phyloP scores from a whole-genome alignment of 352 stramenopile species.

The Pythium plurisporium region DNA sequence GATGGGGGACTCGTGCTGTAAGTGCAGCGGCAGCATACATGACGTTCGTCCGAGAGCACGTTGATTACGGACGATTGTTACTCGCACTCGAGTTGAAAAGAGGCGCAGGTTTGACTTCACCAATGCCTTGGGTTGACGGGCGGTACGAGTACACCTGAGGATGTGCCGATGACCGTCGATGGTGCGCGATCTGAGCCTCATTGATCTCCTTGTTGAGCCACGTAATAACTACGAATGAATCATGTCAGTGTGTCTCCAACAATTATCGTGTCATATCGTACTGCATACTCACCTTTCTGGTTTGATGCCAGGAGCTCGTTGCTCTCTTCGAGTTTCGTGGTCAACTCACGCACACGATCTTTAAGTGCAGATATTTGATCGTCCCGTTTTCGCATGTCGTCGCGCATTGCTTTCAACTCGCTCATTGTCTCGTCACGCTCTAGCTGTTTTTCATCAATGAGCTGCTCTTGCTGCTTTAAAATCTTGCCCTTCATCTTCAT shows the following conservation, averaged over 20 bases:
- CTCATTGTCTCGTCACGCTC: conserved; percentile 60
- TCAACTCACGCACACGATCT: conserved; percentile 64
- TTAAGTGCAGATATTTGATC: conserved; percentile 61
- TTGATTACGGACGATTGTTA: conserved; percentile 10
- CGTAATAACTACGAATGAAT: conserved; percentile 84
- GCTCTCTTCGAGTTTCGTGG: conserved; percentile 83
- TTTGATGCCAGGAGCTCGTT: conserved; percentile 87
- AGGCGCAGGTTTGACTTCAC: conserved; percentile 3
- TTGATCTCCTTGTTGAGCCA: conserved; percentile 93
- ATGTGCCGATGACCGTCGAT: conserved; percentile 53
- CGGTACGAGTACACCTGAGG: conserved; percentile 67
- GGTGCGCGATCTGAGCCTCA: conserved; percentile 75
- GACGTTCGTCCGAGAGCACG: conserved; percentile 10
- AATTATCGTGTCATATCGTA: no score
- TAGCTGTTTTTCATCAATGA: conserved; percentile 76
- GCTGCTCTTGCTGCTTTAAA: conserved; percentile 85
- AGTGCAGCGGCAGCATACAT: conserved; percentile 8
- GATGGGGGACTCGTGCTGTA: conserved; percentile 78
- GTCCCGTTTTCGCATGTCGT: conserved; percentile 68
- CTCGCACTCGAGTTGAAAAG: background rate
- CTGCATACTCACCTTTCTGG: conserved; percentile 69
- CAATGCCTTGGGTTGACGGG: conserved; percentile 38
- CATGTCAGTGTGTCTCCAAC: no score
- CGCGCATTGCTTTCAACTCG: conserved; percentile 57
- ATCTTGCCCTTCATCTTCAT: conserved; percentile 88